Percentiles rank a stretch among this genome's conserved stretches.
phyloP scores from a whole-genome alignment of 1,139 yeast species.

The Geotrichum aggregatum region DNA sequence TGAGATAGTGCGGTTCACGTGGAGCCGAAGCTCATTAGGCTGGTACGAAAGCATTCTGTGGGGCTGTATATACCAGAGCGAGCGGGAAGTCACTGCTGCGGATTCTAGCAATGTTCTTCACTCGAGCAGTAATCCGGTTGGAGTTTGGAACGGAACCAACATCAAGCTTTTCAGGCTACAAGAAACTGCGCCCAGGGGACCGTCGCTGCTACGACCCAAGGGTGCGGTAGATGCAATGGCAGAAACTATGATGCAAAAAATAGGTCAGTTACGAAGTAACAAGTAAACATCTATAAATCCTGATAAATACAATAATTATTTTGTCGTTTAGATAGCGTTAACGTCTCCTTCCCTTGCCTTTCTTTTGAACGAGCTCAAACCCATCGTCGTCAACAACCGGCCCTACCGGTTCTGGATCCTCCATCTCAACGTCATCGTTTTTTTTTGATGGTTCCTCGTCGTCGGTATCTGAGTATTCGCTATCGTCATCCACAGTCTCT shows the following conservation, averaged over 20 bases:
- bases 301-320: background rate
- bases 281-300: background rate
- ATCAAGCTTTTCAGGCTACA: conserved; percentile 59
- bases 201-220: conserved; percentile 41
- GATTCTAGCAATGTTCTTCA: conserved; percentile 22
- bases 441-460: conserved; percentile 44
- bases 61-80: conserved; percentile 55
- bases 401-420: conserved; percentile 35
- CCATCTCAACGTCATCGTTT: conserved; percentile 38
- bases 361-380: conserved; percentile 76
- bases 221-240: conserved; percentile 55
- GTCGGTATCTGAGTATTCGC: conserved; percentile 47
- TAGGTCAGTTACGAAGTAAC: conserved; percentile 26
- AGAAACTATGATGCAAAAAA: conserved; percentile 39
- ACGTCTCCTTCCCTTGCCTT: conserved; percentile 25
- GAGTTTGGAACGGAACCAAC: conserved; percentile 59
- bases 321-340: background rate
- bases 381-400: conserved; percentile 92
- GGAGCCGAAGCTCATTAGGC: conserved; percentile 64
- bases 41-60: conserved; percentile 74
- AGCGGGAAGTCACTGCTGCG: conserved; percentile 32
- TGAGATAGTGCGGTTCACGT: conserved; percentile 52
- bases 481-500: conserved; percentile 48
- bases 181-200: conserved; percentile 42
- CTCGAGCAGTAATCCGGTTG: conserved; percentile 27